Evolutionary conservation across 257 asterid species (phyloP).

Genomic region (Cordia subcordata): DNA sequence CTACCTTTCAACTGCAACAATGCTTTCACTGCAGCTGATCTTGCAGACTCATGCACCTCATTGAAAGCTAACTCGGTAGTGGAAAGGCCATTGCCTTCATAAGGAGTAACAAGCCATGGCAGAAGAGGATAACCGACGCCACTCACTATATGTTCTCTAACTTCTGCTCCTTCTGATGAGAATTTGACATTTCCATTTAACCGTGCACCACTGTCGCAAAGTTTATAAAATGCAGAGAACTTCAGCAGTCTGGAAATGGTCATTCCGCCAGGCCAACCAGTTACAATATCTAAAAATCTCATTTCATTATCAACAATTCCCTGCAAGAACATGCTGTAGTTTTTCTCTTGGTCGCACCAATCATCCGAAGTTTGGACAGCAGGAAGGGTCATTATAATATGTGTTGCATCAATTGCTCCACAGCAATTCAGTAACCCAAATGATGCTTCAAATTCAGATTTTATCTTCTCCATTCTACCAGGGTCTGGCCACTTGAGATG

Average conservation of each 20-base stretch:
- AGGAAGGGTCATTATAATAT: conserved; percentile 87
- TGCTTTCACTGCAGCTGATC: conserved; percentile 53
- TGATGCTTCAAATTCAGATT: conserved; percentile 48
- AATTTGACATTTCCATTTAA: conserved; percentile 38
- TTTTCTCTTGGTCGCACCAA: conserved; percentile 89
- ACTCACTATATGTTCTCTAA: conserved; percentile 79
- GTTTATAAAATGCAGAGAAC: conserved; percentile 73
- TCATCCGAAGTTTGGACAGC: conserved; percentile 91
- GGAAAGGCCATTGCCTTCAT: conserved; percentile 34
- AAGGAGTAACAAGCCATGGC: conserved; percentile 89
- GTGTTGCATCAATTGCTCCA: conserved; percentile 90
- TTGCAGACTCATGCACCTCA: conserved; percentile 45
- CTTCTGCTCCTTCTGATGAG: conserved; percentile 32
- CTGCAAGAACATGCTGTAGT: conserved; percentile 89
- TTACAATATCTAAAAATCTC: conserved; percentile 74
- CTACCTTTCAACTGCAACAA: conserved; percentile 79
- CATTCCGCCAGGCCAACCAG: conserved; percentile 99
- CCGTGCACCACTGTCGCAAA: conserved; percentile 65
- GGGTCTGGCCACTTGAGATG: conserved; percentile 87
- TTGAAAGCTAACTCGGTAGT: conserved; percentile 32
- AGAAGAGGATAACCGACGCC: conserved; percentile 76
- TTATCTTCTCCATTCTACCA: conserved; percentile 38
- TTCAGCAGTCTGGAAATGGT: conserved; percentile 63
- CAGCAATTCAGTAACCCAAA: conserved; percentile 89
- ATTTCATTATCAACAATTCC: conserved; percentile 69